Conservation (phyloP, 345 rosid species). For the Arabidopsis thaliana region TAIR10.1 NC_003071.7:1035501-1036000, state of each 20-base stretch:
- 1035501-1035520: background rate
- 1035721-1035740: background rate
- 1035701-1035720: background rate
- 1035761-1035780: constrained; percentile 69
- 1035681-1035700: constrained; percentile 11
- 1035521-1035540: background rate
- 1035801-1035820: constrained; percentile 47
- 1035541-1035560: constrained; percentile 12
- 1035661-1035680: constrained; percentile 11
- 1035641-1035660: constrained; percentile 80
- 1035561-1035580: constrained; percentile 74
- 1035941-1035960: constrained; percentile 43
- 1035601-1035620: constrained; percentile 94
- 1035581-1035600: constrained; percentile 80
- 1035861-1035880: constrained; percentile 36
- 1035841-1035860: constrained; percentile 40
- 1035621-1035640: constrained; percentile 83
- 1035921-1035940: constrained; percentile 49
- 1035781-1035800: constrained; percentile 66
- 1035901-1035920: constrained; percentile 42
- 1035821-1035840: constrained; percentile 44
- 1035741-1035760: constrained; percentile 61
- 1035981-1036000: constrained; percentile 28
- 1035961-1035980: constrained; percentile 31
- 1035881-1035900: constrained; percentile 36